phyloP scores from a whole-genome alignment of 306 rosid species.

The Echinosophora koreensis region DNA sequence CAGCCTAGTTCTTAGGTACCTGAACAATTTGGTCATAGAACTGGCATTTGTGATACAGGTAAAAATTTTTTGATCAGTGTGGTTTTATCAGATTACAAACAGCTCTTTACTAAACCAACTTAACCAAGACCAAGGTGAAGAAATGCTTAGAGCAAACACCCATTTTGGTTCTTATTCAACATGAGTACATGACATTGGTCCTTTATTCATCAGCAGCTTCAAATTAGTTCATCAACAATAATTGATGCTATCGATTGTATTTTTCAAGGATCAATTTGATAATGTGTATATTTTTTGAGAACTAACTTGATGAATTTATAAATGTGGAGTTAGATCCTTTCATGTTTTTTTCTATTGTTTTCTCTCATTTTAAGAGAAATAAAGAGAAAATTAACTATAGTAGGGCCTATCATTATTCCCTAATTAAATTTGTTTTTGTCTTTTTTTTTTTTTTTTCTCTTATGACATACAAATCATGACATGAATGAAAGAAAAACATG shows the following conservation, averaged over 20 bases:
- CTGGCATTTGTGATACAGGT: conserved; percentile 84
- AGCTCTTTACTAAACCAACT: neutral
- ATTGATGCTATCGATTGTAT: neutral
- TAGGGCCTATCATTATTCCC: too few species aligned
- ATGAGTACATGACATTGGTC: neutral
- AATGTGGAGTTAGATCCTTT: too few species aligned
- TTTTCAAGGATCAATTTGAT: neutral
- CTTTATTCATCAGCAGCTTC: neutral
- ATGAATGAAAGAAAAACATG: too few species aligned
- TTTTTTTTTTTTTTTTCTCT: too few species aligned
- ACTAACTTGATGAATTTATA: neutral
- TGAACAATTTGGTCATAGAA: conserved; percentile 74
- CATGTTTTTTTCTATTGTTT: too few species aligned
- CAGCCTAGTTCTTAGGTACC: conserved; percentile 74
- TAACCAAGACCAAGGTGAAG: neutral
- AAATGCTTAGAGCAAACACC: neutral
- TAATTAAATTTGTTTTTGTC: too few species aligned
- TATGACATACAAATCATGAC: too few species aligned
- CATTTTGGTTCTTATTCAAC: neutral
- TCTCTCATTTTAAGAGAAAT: too few species aligned
- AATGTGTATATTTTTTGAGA: neutral
- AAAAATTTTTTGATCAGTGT: neutral
- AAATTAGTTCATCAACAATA: neutral
- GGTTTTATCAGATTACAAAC: neutral
- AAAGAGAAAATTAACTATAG: too few species aligned